Evolutionary conservation across 371 early-diverging fungal species (phyloP).

Genomic region (Mortierella sp.): DNA sequence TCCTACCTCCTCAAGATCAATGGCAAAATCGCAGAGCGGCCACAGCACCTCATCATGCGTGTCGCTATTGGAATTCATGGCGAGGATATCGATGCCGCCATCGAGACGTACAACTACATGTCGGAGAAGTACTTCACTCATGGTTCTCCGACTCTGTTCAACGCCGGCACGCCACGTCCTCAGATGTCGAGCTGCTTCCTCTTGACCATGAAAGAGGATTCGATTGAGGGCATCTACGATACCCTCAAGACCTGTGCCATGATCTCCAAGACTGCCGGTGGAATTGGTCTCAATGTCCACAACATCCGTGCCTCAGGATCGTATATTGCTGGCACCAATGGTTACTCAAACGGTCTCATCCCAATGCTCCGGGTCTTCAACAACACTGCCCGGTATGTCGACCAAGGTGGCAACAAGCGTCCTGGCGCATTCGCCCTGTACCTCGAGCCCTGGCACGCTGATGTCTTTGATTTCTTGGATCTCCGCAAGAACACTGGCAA

Average conservation of each 20-base stretch:
- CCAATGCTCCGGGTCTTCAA: slow-evolving; percentile 99
- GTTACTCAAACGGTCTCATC: slow-evolving; percentile 98
- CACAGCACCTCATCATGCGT: slow-evolving; percentile 99
- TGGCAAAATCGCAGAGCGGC: slow-evolving; percentile 92
- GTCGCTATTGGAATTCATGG: slow-evolving; percentile 99
- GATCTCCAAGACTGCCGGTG: slow-evolving; percentile 99
- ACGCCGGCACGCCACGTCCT: slow-evolving; percentile 98
- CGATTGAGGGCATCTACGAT: slow-evolving; percentile 99
- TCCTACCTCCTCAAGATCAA: slow-evolving; percentile 95
- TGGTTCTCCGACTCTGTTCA: slow-evolving; percentile 99
- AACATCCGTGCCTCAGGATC: slow-evolving; percentile 97
- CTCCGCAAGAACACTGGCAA: slow-evolving; percentile 99
- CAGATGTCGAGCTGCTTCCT: slow-evolving; percentile 99
- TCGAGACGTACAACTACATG: slow-evolving; percentile 98
- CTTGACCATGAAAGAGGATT: slow-evolving; percentile 96
- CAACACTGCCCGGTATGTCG: slow-evolving; percentile 99
- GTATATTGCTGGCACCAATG: slow-evolving; percentile 98
- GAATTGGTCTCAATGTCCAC: slow-evolving; percentile 98
- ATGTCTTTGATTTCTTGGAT: slow-evolving; percentile 98
- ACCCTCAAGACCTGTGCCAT: slow-evolving; percentile 98
- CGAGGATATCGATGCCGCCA: slow-evolving; percentile 92
- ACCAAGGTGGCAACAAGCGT: slow-evolving; percentile 99
- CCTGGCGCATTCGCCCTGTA: slow-evolving; percentile 99
- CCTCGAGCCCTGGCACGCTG: slow-evolving; percentile 99
- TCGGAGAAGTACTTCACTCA: slow-evolving; percentile 98